Evolutionary conservation across 78 protist genomes (phyloP).

Genomic region (Dictyostelium discoideum): DNA sequence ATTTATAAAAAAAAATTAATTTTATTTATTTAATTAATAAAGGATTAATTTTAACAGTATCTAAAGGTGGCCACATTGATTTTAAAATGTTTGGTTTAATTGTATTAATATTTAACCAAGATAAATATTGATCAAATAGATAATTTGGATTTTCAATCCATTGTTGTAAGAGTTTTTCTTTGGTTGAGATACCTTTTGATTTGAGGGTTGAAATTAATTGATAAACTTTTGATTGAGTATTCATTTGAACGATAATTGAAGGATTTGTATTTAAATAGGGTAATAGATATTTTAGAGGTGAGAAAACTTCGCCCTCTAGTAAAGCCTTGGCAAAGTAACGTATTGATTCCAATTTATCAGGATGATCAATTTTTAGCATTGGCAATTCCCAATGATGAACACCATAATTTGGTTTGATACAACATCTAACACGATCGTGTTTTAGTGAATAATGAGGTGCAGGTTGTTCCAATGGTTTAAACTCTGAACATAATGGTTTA

Average conservation of each 20-base stretch:
- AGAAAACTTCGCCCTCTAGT: constrained; percentile 43
- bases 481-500: constrained; percentile 55
- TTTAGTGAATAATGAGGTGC: constrained; percentile 55
- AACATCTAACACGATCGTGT: constrained; percentile 60
- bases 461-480: constrained; percentile 71
- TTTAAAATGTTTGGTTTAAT: not conserved
- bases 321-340: constrained; percentile 64
- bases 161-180: not conserved
- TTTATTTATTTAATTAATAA: constrained; percentile 11
- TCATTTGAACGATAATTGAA: constrained; percentile 15
- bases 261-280: constrained; percentile 36
- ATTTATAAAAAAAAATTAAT: too few relatives aligned
- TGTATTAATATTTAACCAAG: constrained; percentile 41
- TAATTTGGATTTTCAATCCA: constrained; percentile 71
- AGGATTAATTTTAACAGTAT: not conserved
- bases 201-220: constrained; percentile 4
- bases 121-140: constrained; percentile 19
- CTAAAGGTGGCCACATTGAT: constrained; percentile 71
- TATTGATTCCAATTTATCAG: not conserved
- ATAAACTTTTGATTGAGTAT: constrained; percentile 44
- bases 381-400: constrained; percentile 72
- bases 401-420: constrained; percentile 60
- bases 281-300: constrained; percentile 19
- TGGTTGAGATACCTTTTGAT: not conserved
- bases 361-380: constrained; percentile 30